A percentile compares a stretch with the other conserved stretches of the same genome.
Conservation (phyloP, 176 grass and related monocot species). For the Oryza nivara region DNA sequence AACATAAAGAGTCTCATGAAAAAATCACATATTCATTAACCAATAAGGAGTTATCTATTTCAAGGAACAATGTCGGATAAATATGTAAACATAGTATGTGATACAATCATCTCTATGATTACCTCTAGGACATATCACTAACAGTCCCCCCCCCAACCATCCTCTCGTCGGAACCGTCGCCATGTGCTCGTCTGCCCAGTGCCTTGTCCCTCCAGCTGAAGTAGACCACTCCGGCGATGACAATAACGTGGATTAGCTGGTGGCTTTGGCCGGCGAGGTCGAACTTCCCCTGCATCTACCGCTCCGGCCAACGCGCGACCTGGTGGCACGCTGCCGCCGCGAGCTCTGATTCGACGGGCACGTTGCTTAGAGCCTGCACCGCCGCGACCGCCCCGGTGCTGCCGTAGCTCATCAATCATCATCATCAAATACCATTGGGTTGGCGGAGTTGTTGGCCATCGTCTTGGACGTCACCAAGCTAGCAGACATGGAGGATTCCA, state of each 20-base stretch:
- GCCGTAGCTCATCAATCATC: conserved; percentile 21
- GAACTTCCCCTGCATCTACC: conserved; percentile 75
- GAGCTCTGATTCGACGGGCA: background rate
- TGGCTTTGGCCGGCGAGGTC: conserved; percentile 79
- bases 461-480: background rate
- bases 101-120: too few relatives aligned
- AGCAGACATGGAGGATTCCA: conserved; percentile 11
- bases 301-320: conserved; percentile 63
- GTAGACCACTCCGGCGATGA: conserved; percentile 71
- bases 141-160: too few relatives aligned
- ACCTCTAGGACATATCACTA: too few relatives aligned
- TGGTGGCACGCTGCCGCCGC: background rate
- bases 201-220: conserved; percentile 71
- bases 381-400: conserved; percentile 6
- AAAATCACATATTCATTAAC: too few relatives aligned
- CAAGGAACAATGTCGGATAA: too few relatives aligned
- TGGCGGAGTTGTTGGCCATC: conserved; percentile 22
- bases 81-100: too few relatives aligned
- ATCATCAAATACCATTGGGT: background rate
- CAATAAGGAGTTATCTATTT: too few relatives aligned
- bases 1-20: too few relatives aligned
- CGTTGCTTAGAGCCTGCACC: conserved; percentile 33
- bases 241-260: conserved; percentile 75
- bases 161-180: too few relatives aligned
- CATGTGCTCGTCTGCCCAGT: too few relatives aligned